A percentile compares a stretch with the other conserved stretches of the same genome.
Conservation (phyloP, 495 filamentous ascomycete genomes). For the Podospora comata region DNA sequence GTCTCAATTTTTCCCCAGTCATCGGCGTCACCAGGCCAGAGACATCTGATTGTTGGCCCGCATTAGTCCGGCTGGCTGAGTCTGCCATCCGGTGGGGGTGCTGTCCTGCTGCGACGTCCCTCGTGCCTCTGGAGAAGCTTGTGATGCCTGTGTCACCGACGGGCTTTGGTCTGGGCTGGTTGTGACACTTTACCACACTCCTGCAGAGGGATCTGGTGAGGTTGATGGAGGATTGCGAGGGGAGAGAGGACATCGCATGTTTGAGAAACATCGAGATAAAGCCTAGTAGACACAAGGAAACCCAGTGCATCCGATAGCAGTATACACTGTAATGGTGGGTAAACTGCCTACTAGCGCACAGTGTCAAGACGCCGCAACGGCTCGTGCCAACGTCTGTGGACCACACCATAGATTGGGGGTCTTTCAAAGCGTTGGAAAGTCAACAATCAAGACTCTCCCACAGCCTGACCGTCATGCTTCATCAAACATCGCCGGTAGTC, state of each 20-base stretch:
- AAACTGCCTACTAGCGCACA: background rate
- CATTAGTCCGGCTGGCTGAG: background rate
- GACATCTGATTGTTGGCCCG: background rate
- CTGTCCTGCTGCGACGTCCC: background rate
- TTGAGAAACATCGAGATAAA: background rate
- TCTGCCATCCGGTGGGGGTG: background rate
- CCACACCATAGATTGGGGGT: background rate
- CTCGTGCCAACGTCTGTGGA: background rate
- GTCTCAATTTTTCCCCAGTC: background rate
- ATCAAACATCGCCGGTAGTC: background rate
- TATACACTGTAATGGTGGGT: background rate
- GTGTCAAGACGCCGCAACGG: background rate
- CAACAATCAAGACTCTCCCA: background rate
- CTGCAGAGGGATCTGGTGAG: slow-evolving; percentile 3
- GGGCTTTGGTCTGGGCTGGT: background rate
- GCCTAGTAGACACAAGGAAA: background rate
- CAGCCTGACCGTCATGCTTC: background rate
- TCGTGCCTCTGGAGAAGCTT: background rate
- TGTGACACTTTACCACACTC: background rate
- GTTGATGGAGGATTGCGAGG: background rate
- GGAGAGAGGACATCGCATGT: background rate
- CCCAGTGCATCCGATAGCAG: background rate
- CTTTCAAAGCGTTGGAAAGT: background rate
- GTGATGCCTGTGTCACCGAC: slow-evolving; percentile 5
- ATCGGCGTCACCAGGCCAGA: background rate